Evolutionary conservation across 2,329 filamentous ascomycete species (phyloP), one percentile per base, ranked within the genome.

Genomic region (Pleoardoris graminearum): DNA sequence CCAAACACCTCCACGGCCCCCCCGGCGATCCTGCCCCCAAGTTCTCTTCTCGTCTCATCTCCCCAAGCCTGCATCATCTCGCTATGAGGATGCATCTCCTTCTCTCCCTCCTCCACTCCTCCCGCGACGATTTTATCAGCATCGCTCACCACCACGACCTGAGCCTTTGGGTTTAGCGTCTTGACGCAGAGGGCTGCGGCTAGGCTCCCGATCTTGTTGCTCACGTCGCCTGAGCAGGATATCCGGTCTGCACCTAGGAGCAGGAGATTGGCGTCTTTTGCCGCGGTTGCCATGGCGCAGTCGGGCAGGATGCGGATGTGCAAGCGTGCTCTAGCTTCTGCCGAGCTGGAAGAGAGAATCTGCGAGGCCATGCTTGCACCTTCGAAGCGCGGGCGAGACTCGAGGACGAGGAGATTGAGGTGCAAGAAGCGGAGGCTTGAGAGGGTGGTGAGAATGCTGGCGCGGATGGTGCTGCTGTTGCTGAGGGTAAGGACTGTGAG

Each of bases 301-400:
- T 88, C 85, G 0, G 85, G 81, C 57, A 79, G 82, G 1, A 87
- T 60, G 0, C 76, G 77, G 16, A 87, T 71, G 0, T 72, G 63
- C 2, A 79, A 63, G 50, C 56, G 17, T 50, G 50, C 1, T 33
- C 65, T 39, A n/a, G 50, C 49, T 10, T 30, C 17, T 3, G 27
- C 16, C 16, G 45, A 33, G n/a, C 32, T 30, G 19, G 32, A 33
- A 16, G 47, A 27, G 50, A 71, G 65, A 58, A 82, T 53, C 4
- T 69, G 70, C n/a, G 72, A 74, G 4, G 82, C 83, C 46, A 85
- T 76, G 7, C 76, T 79, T 4, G 82, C 82, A 7, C 86, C 87
- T 70, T 90, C 86, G 57, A 80, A 88, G 0, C 85, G 75, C 0
- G 87, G 87, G 0, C 86, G 77, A 2, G 86, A 89, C 66, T 89